Conservation (phyloP, 1,284 basidiomycete species). For the Boletus austroedulis region DNA sequence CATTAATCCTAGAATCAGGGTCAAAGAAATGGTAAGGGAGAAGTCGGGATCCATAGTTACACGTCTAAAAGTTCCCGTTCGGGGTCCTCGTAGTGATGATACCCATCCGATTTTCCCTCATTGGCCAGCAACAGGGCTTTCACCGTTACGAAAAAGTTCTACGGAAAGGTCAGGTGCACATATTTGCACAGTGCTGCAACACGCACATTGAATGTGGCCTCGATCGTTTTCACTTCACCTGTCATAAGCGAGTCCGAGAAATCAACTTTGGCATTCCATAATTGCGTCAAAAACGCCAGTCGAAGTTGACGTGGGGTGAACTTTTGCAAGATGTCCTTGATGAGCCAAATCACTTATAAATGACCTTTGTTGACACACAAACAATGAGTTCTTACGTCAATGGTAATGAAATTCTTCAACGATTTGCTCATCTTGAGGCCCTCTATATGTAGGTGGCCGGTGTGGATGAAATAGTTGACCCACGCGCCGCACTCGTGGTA, state of each 20-base stretch:
- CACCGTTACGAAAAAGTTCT: constrained; percentile 94
- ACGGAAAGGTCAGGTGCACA: constrained; percentile 13
- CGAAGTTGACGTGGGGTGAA: constrained; percentile 89
- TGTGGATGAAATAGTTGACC: constrained; percentile 99
- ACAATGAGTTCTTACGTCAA: constrained; percentile 68
- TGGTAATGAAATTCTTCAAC: constrained; percentile 98
- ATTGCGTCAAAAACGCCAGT: constrained; percentile 89
- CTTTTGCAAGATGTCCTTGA: constrained; percentile 79
- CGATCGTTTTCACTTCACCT: constrained; percentile 85
- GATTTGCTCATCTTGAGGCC: constrained; percentile 99
- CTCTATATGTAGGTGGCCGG: constrained; percentile 97
- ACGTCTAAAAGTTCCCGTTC: constrained; percentile 65
- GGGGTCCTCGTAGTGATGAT: constrained; percentile 60
- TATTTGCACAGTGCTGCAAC: background rate
- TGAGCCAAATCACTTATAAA: background rate
- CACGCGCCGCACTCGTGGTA: constrained; percentile 91
- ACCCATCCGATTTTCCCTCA: constrained; percentile 50
- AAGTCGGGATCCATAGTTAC: constrained; percentile 41
- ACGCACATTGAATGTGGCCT: constrained; percentile 83
- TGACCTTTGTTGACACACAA: background rate
- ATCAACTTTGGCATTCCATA: constrained; percentile 93
- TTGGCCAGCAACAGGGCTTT: constrained; percentile 73
- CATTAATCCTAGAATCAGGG: constrained; percentile 75
- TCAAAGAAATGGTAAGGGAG: constrained; percentile 10
- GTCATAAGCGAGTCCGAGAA: constrained; percentile 90